Conservation (phyloP, 441 rosid species). For the Flueggea neowawraea region DNA sequence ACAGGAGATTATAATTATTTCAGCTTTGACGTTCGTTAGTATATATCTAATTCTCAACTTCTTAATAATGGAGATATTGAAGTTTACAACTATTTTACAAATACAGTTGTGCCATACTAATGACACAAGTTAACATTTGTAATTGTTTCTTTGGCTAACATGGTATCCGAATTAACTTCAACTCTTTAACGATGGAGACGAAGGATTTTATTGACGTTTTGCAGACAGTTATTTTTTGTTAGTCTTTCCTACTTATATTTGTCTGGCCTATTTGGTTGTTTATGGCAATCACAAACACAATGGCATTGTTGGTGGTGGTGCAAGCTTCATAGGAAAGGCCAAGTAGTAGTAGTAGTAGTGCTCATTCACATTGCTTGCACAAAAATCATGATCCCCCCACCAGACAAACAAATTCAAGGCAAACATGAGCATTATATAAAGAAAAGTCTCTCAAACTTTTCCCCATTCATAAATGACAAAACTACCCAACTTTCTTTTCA, state of each 20-base stretch:
- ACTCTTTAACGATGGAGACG: too few relatives aligned
- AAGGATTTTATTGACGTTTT: too few relatives aligned
- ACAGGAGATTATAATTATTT: too few relatives aligned
- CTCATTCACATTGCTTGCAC: constrained; percentile 26
- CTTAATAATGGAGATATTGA: too few relatives aligned
- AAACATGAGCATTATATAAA: constrained; percentile 20
- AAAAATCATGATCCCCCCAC: constrained; percentile 38
- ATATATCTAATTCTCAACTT: too few relatives aligned
- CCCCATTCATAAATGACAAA: constrained; percentile 25
- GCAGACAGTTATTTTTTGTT: background rate
- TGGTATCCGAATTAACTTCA: too few relatives aligned
- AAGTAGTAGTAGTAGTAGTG: constrained; percentile 16
- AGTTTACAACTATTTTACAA: too few relatives aligned
- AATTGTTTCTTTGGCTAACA: too few relatives aligned
- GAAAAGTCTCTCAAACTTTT: constrained; percentile 10
- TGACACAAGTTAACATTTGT: too few relatives aligned
- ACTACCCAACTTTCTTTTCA: constrained; percentile 30
- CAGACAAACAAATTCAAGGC: constrained; percentile 29
- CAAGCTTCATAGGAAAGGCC: constrained; percentile 5
- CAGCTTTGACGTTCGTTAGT: too few relatives aligned
- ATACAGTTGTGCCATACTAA: too few relatives aligned
- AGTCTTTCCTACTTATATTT: constrained; percentile 2
- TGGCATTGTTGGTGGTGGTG: constrained; percentile 18
- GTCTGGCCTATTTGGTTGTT: constrained; percentile 15
- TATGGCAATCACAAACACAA: constrained; percentile 19